Percentiles rank a stretch among this genome's conserved stretches.
Evolutionary conservation across 768 basidiomycete genomes (phyloP).

Genomic region (Podaxis sp.): DNA sequence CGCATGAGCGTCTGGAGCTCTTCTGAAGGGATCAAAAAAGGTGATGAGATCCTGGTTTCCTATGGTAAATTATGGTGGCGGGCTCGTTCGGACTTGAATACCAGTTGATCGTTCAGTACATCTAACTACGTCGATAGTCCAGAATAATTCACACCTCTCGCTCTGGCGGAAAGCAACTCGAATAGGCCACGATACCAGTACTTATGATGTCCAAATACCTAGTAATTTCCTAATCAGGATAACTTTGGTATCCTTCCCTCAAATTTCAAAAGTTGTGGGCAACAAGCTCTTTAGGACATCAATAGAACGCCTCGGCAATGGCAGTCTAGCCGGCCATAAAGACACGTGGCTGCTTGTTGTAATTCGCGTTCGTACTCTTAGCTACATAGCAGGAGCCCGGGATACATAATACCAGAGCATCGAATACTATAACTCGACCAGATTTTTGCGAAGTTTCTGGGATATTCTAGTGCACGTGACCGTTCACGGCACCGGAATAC

Average conservation of each 20-base stretch:
- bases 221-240: background rate
- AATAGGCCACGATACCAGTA: background rate
- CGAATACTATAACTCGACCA: no score
- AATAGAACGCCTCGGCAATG: background rate
- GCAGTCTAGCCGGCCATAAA: no score
- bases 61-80: conserved; percentile 90
- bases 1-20: conserved; percentile 77
- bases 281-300: background rate
- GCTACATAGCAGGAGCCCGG: no score
- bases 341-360: background rate
- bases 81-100: conserved; percentile 30
- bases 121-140: no score
- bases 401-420: no score
- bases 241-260: background rate
- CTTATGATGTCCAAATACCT: background rate
- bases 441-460: background rate
- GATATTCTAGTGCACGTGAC: conserved; percentile 2
- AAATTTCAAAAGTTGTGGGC: background rate
- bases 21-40: conserved; percentile 60
- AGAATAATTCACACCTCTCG: no score
- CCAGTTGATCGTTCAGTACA: no score
- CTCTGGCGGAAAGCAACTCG: no score
- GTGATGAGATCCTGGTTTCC: conserved; percentile 82
- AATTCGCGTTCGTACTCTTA: no score
- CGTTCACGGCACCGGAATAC: background rate